These are phyloP conservation scores for Agrocybe praecox DNA, from an alignment of 768 basidiomycete genomes.

Conservation along the genomic window DNA sequence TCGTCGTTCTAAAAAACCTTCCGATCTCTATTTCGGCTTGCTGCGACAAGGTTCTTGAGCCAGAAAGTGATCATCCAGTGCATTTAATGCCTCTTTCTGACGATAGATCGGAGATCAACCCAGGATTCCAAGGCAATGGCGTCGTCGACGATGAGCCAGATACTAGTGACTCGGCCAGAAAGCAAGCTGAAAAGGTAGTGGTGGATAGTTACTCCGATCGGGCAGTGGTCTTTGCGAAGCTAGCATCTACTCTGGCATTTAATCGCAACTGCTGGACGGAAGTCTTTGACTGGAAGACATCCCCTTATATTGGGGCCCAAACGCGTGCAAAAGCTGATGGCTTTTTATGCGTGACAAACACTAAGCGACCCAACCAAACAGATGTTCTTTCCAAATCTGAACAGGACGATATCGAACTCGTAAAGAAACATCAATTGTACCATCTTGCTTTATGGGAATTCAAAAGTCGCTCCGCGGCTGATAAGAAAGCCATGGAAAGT, in stretches of 20 bases:
- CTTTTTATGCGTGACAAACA: background rate
- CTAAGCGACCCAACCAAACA: background rate
- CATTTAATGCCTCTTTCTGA: background rate
- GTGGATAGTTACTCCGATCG: too few species aligned
- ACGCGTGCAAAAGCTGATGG: background rate
- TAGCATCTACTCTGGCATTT: background rate
- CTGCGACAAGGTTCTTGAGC: background rate
- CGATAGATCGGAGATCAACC: background rate
- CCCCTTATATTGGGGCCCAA: background rate
- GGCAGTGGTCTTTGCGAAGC: too few species aligned
- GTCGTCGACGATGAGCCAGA: too few species aligned
- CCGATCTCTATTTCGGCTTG: background rate
- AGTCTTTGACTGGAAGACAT: background rate
- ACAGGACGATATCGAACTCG: background rate
- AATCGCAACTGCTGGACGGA: background rate
- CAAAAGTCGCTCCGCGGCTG: background rate
- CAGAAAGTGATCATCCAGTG: background rate
- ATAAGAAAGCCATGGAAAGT: background rate
- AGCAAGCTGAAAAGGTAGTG: too few species aligned
- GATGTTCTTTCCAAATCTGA: too few species aligned
- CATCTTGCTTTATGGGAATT: conserved; percentile 1
- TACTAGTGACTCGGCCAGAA: too few species aligned
- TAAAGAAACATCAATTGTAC: background rate
- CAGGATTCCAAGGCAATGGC: background rate
- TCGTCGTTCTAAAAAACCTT: background rate